These are phyloP conservation scores for Kregervanrija fluxuum DNA, from an alignment of 805 yeast species.

Conservation along the genomic window DNA sequence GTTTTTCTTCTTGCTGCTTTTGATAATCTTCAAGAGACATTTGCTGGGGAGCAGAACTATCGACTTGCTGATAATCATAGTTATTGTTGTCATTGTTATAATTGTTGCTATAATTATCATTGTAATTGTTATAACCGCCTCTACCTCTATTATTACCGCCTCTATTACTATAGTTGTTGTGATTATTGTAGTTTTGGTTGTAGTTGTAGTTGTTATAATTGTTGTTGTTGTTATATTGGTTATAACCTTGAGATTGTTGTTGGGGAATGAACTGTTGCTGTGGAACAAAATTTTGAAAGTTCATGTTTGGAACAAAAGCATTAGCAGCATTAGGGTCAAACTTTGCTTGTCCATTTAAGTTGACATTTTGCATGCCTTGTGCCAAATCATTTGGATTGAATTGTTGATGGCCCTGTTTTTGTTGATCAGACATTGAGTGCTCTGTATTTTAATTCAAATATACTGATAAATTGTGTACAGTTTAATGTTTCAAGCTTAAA, in stretches of 20 bases:
- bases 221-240: slow-evolving; percentile 12
- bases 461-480: background rate
- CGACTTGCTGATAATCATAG: slow-evolving; percentile 10
- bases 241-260: slow-evolving; percentile 16
- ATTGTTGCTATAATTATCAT: slow-evolving; percentile 19
- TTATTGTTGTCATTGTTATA: slow-evolving; percentile 14
- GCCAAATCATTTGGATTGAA: slow-evolving; percentile 37
- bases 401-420: slow-evolving; percentile 24
- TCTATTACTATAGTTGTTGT: slow-evolving; percentile 17
- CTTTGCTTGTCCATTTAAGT: slow-evolving; percentile 28
- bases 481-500: too few species aligned
- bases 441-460: background rate
- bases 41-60: slow-evolving; percentile 32
- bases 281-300: slow-evolving; percentile 31
- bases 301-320: slow-evolving; percentile 39
- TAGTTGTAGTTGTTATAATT: slow-evolving; percentile 21
- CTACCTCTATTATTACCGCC: slow-evolving; percentile 3
- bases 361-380: slow-evolving; percentile 36
- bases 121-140: slow-evolving; percentile 7
- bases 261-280: slow-evolving; percentile 29
- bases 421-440: slow-evolving; percentile 20
- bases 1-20: slow-evolving; percentile 48
- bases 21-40: slow-evolving; percentile 82
- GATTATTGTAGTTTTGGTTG: slow-evolving; percentile 22
- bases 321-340: slow-evolving; percentile 46